phyloP scores from a whole-genome alignment of 768 basidiomycete genomes.

The Leccinum longicurvipes region DNA sequence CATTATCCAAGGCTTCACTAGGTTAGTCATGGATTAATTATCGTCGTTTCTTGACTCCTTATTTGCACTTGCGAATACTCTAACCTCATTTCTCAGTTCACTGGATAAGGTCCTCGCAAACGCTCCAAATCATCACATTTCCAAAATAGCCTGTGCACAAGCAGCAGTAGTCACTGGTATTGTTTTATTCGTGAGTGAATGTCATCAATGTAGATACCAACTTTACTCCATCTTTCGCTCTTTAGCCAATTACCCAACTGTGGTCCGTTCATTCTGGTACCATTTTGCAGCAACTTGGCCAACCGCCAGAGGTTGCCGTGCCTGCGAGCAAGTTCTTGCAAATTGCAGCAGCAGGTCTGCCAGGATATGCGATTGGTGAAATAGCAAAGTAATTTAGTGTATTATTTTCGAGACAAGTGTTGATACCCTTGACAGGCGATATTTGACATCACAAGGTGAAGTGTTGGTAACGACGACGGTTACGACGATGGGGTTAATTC shows the following conservation, averaged over 20 bases:
- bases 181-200: slow-evolving; percentile 17
- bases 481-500: background rate
- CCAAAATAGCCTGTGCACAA: slow-evolving; percentile 19
- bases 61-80: slow-evolving; percentile 7
- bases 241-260: slow-evolving; percentile 22
- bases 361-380: slow-evolving; percentile 43
- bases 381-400: slow-evolving; percentile 33
- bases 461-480: too few relatives aligned
- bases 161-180: slow-evolving; percentile 23
- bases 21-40: slow-evolving; percentile 33
- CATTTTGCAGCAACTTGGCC: slow-evolving; percentile 36
- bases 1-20: slow-evolving; percentile 35
- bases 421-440: slow-evolving; percentile 17
- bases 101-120: slow-evolving; percentile 17
- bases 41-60: background rate
- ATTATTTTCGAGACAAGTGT: background rate
- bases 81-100: slow-evolving; percentile 11
- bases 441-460: slow-evolving; percentile 21
- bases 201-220: background rate
- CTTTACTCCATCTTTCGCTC: background rate
- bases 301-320: slow-evolving; percentile 38
- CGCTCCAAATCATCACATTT: slow-evolving; percentile 10
- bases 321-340: slow-evolving; percentile 40
- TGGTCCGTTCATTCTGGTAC: slow-evolving; percentile 28
- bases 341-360: slow-evolving; percentile 40